Evolutionary conservation across 176 grass and related monocot species (phyloP).

Genomic region (Zea luxurians): DNA sequence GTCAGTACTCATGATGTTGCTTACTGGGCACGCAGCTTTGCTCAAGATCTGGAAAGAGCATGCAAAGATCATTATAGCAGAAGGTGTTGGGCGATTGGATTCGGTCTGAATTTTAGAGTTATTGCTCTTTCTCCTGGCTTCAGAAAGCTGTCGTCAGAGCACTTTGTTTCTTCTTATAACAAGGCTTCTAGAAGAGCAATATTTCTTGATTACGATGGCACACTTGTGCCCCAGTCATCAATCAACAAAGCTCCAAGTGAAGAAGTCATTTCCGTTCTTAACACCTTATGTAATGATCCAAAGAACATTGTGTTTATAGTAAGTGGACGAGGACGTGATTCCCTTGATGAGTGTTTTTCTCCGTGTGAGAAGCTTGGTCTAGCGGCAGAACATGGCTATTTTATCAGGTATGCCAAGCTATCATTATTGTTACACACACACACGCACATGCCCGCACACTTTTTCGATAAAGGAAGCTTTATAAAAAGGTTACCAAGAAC

Average conservation of each 20-base stretch:
- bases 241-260: slow-evolving; percentile 63
- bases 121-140: slow-evolving; percentile 79
- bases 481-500: too few relatives aligned
- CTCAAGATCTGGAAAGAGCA: slow-evolving; percentile 75
- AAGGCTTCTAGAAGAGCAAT: slow-evolving; percentile 68
- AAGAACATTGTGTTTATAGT: slow-evolving; percentile 83
- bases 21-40: slow-evolving; percentile 83
- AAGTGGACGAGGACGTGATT: slow-evolving; percentile 56
- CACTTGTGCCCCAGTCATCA: slow-evolving; percentile 76
- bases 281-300: slow-evolving; percentile 64
- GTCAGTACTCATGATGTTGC: slow-evolving; percentile 69
- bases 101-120: slow-evolving; percentile 79
- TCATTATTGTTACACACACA: background rate
- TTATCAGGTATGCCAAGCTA: slow-evolving; percentile 58
- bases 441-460: background rate
- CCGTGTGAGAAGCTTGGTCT: slow-evolving; percentile 77
- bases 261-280: slow-evolving; percentile 64
- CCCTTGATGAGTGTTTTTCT: slow-evolving; percentile 69
- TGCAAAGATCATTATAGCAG: slow-evolving; percentile 76
- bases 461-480: too few relatives aligned
- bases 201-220: slow-evolving; percentile 92
- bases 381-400: slow-evolving; percentile 92
- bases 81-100: slow-evolving; percentile 83
- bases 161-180: slow-evolving; percentile 64
- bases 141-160: slow-evolving; percentile 71